Evolutionary conservation across 345 rosid species (phyloP), one percentile per base, ranked within the genome.

Genomic region (Euphorbia lathyris): DNA sequence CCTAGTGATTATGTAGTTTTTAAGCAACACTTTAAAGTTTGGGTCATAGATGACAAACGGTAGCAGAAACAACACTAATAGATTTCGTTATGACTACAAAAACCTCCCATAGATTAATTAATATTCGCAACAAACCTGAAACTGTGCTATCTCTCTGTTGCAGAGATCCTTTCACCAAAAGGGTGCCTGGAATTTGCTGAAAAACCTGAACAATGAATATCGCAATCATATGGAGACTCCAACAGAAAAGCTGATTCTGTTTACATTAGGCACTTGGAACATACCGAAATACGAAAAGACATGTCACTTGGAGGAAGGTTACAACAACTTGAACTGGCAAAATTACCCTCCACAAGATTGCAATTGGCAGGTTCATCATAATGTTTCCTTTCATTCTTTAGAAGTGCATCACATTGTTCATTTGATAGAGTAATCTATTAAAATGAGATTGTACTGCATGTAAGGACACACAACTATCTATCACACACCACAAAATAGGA

Each of bases 161-260:
- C 73, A 88, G 74, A 45, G 93, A 88, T 74, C 86, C 96, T 83
- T 88, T 91, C 68, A 91, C 85, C 77, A 94, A 84, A 73, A 89
- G 82, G 57, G 97, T 76, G 57, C 96, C 98, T 5, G 93, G 94
- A 58, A 83, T 86, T 78, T 88, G 97, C 76, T 88, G 93, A 72
- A 89, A 93, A 40, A 90, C 90, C 92, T 90, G 79, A 74, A 42
- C 58, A 55, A 76, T 2, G 48, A 66, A 63, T 29, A 27, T 9
- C 29, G 11, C 50, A 70, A 58, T 75, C 68, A 73, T 29, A 45
- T 58, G 20, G 45, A 47, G 38, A 50, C 23, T 55, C 50, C 7
- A 57, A 52, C 14, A 20, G 17, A 6, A 58, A 47, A 26, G 23
- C 34, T 9, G 32, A 56, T 13, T 5, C 20, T 10, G 27, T 43